Evolutionary conservation across 495 filamentous ascomycete genomes (phyloP).

Genomic region (Penicillium coprophilum): DNA sequence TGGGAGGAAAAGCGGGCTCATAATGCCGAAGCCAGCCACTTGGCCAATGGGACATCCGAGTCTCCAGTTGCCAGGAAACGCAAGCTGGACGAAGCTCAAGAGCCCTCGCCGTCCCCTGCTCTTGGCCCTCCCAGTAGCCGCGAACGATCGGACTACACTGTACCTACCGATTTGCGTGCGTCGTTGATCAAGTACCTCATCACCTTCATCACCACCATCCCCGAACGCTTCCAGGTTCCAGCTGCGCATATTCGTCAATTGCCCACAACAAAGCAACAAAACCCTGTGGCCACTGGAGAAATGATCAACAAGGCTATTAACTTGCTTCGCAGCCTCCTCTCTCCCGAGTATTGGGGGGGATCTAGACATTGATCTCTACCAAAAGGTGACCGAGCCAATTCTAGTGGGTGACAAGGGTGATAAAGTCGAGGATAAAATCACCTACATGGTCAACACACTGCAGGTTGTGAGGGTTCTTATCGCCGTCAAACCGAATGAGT

Average conservation of each 20-base stretch:
- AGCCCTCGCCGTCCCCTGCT: constrained; percentile 38
- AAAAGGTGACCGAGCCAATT: constrained; percentile 82
- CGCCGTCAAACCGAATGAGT: constrained; percentile 81
- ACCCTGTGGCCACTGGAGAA: constrained; percentile 60
- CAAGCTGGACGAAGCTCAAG: constrained; percentile 60
- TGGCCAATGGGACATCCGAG: constrained; percentile 53
- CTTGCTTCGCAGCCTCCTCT: constrained; percentile 82
- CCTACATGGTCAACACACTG: constrained; percentile 85
- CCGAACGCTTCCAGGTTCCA: constrained; percentile 74
- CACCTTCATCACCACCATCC: constrained; percentile 87
- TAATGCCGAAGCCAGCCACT: constrained; percentile 37
- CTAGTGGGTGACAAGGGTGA: constrained; percentile 68
- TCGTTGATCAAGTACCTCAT: constrained; percentile 91
- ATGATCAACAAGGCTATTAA: constrained; percentile 80
- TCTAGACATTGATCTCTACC: constrained; percentile 85
- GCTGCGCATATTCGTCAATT: constrained; percentile 64
- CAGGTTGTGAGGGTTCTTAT: constrained; percentile 87
- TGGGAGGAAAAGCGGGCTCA: constrained; percentile 86
- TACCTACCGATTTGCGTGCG: constrained; percentile 62
- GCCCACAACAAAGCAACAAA: constrained; percentile 42
- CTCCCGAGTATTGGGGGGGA: constrained; percentile 90
- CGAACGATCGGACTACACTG: constrained; percentile 66
- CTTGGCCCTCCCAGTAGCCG: constrained; percentile 49
- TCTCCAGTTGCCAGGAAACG: constrained; percentile 76
- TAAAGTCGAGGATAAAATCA: constrained; percentile 65